A percentile compares a stretch with the other conserved stretches of the same genome.
phyloP scores from a whole-genome alignment of 192 early-diverging fungal genomes.

The Mortierella alpina region DNA sequence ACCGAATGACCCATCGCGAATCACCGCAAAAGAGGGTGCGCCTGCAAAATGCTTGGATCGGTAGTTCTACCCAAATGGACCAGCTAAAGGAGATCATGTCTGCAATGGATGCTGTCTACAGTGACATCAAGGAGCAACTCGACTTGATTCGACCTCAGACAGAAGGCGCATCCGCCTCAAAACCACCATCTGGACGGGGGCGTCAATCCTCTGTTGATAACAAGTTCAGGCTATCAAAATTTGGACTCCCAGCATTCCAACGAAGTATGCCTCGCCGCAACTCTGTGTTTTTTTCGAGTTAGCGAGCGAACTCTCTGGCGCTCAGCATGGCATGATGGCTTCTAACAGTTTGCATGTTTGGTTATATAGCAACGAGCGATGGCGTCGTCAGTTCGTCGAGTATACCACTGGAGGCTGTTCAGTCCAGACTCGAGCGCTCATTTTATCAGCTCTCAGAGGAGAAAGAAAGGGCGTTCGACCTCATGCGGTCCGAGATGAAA shows the following conservation, averaged over 20 bases:
- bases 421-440: conserved; percentile 30
- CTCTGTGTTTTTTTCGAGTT: too few relatives aligned
- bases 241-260: conserved; percentile 40
- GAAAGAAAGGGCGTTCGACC: conserved; percentile 51
- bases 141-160: conserved; percentile 33
- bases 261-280: conserved; percentile 26
- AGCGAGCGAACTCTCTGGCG: too few relatives aligned
- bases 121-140: conserved; percentile 47
- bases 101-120: conserved; percentile 47
- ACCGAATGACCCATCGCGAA: conserved; percentile 32
- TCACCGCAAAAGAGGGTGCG: conserved; percentile 27
- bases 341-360: too few relatives aligned
- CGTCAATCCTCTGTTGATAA: conserved; percentile 25
- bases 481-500: conserved; percentile 52
- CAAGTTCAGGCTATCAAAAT: conserved; percentile 40
- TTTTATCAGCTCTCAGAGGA: conserved; percentile 40
- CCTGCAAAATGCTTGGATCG: conserved; percentile 45
- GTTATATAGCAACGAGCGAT: conserved; percentile 35
- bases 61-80: conserved; percentile 31
- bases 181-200: conserved; percentile 13
- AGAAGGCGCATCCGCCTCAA: not conserved
- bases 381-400: conserved; percentile 20
- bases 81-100: conserved; percentile 53
- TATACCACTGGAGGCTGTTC: conserved; percentile 39
- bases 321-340: too few relatives aligned